Evolutionary conservation across 257 asterid genomes (phyloP), one percentile per base, ranked within the genome.

Genomic region (Nicotiana sylvestris): DNA sequence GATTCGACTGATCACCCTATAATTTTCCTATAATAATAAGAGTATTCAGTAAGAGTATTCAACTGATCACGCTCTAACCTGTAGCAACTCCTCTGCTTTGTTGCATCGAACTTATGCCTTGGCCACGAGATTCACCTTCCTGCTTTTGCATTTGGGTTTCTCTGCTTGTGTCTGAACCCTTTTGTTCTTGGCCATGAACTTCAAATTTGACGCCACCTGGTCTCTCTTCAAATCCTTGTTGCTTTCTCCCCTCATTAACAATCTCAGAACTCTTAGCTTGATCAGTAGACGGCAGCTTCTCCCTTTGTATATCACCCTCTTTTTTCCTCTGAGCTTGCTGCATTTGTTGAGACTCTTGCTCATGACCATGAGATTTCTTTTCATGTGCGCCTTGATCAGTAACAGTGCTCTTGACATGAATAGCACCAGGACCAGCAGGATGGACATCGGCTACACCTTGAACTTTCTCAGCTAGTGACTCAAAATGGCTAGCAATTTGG

Each of bases 401-500:
- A 32, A 46, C 77, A 30, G 77, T 80, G 0, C 30, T 55, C 3
- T 66, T 49, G 12, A 65, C 65, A 32, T n/a, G 62, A 25, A 80
- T 18, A 15, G 29, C 65, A 15, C 30, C 80, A 4, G 64, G 15
- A 4, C 39, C 80, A 2, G 80, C 82, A 6, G 82, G 46, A 8
- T n/a, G 69, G 12, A 80, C 82, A 66, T 82, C 56, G 0, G 74
- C 1, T 0, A 70, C 84, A 3, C 43, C 86, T 16, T 43, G 56
- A 4, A 85, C 82, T 65, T 85, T 85, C 5, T 76, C 90, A 0
- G 90, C 84, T 6, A 91, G 89, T 15, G 95, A 80, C 87, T 92
- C 97, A 7, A 85, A 91, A 66, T 88, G 95, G 56, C 88, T 84
- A 0, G 91, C 79, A 89, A 92, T 87, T 82, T 86, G 87, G 0